Base-by-base conservation (phyloP, 164 flowering plant species). In the Vitis labrusca region DNA sequence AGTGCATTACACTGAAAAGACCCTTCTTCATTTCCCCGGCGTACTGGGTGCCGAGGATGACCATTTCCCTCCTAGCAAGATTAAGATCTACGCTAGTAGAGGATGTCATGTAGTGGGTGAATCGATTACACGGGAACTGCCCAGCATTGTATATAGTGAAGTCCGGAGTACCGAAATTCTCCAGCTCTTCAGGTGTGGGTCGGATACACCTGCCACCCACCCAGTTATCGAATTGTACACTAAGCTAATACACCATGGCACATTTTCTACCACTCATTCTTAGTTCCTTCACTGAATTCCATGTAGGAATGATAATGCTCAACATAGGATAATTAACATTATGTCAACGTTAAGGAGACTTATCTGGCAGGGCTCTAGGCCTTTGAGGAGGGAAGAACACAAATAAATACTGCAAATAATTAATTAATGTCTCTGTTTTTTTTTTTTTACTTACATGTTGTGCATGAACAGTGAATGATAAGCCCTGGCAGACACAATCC, bases 1-100 rank as follows among this genome's bases (percentile, higher is more conserved):
- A 93, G 74, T 93, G 99, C 99, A 96, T 96, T 0, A 96, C 84
- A 74, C 99, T 71, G 84, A 96, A 96, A 44, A 96, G 80, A 59
- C 99, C 99, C 76, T 96, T 96, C 92, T 96, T 96, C 99, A 92
- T 96, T 84, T 96, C 99, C 77, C 99, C 99, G 69, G 99, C 99
- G 75, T 93, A 96, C 70, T 90, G 97, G 1, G 99, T 93, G 74
- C 99, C 99, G 67, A 96, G 95, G 83, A 96, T 96, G 77, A 96
- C 98, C 98, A 96, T 96, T 79, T 96, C 99, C 83, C 80, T 90
- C 76, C 98, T 88, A 77, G 86, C 86, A 48, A 96, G 95, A 81
- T 91, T 90, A 15, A 96, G 67, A 73, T 96, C 98, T 83, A 93
- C 79, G 89, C 99, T 96, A 75, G 99, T 96, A 6, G 99, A 93